Conservation (phyloP, 768 basidiomycete genomes). For the Hemileccinum impolitum region DNA sequence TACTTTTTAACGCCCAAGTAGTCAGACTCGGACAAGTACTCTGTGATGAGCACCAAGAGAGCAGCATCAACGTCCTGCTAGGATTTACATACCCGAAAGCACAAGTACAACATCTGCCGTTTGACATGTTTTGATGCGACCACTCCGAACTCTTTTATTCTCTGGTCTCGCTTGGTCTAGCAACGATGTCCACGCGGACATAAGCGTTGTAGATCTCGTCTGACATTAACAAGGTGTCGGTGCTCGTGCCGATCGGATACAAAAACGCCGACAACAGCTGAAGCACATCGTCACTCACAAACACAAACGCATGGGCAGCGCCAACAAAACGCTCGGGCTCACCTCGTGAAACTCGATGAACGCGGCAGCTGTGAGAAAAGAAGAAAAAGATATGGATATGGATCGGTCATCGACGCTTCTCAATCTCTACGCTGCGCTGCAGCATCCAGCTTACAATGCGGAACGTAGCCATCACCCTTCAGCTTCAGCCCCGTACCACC, state of each 20-base stretch:
- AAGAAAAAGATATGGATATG: no score
- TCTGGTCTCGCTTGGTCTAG: constrained; percentile 10
- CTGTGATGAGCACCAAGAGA: no score
- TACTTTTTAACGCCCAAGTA: no score
- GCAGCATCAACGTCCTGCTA: no score
- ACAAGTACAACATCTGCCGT: neutral
- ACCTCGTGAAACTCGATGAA: constrained; percentile 72
- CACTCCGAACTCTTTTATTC: constrained; percentile 1
- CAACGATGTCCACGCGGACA: constrained; percentile 52
- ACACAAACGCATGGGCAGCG: neutral
- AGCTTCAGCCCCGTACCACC: constrained; percentile 68
- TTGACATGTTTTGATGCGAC: no score
- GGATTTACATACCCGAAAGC: neutral
- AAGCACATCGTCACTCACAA: neutral
- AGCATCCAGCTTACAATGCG: constrained; percentile 42
- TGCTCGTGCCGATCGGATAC: constrained; percentile 49
- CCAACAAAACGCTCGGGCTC: neutral
- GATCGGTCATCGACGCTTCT: no score
- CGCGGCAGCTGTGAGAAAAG: constrained; percentile 44
- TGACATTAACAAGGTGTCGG: constrained; percentile 65
- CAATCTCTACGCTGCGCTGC: no score
- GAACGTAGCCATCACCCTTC: constrained; percentile 58
- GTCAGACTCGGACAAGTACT: no score
- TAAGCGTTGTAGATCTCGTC: constrained; percentile 76
- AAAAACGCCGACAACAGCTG: constrained; percentile 64